Evolutionary conservation across 2,329 filamentous ascomycete species (phyloP).

Genomic region (Trichoderma lentiforme): DNA sequence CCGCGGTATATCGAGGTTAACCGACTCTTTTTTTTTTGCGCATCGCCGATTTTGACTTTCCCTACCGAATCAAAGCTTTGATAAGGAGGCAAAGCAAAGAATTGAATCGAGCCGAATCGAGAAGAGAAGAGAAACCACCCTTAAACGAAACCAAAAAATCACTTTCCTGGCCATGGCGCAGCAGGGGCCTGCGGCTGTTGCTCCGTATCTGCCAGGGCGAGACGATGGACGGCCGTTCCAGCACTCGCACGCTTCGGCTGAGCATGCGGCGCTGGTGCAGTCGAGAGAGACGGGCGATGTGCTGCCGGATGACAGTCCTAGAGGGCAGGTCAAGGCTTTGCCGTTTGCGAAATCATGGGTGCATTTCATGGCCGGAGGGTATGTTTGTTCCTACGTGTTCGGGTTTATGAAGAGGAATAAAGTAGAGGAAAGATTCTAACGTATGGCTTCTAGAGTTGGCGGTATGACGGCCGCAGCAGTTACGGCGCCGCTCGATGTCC

Average conservation of each 20-base stretch:
- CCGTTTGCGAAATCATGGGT: slow-evolving; percentile 78
- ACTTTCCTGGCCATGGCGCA: slow-evolving; percentile 1
- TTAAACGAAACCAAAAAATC: neutral
- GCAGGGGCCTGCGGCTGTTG: slow-evolving; percentile 8
- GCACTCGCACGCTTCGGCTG: slow-evolving; percentile 30
- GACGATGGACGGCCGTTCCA: slow-evolving; percentile 32
- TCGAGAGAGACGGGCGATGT: slow-evolving; percentile 61
- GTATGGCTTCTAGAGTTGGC: slow-evolving; percentile 58
- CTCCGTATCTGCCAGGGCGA: slow-evolving; percentile 30
- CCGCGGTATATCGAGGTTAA: neutral
- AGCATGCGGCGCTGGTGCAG: slow-evolving; percentile 47
- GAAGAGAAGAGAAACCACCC: neutral
- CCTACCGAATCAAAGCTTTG: neutral
- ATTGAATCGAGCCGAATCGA: neutral
- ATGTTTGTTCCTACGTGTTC: slow-evolving; percentile 33
- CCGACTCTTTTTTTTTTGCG: neutral
- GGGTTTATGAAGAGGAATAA: too few relatives aligned
- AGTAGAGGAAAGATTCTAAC: neutral
- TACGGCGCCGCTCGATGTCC: slow-evolving; percentile 89
- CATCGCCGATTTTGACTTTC: neutral
- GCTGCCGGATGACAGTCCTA: slow-evolving; percentile 41
- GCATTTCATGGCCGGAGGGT: slow-evolving; percentile 90
- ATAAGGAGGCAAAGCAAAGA: neutral
- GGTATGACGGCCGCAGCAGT: slow-evolving; percentile 89
- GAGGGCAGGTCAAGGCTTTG: slow-evolving; percentile 37